These are phyloP conservation scores for Naumovozyma castellii DNA, from an alignment of 805 yeast genomes.

Conservation along the genomic window DNA sequence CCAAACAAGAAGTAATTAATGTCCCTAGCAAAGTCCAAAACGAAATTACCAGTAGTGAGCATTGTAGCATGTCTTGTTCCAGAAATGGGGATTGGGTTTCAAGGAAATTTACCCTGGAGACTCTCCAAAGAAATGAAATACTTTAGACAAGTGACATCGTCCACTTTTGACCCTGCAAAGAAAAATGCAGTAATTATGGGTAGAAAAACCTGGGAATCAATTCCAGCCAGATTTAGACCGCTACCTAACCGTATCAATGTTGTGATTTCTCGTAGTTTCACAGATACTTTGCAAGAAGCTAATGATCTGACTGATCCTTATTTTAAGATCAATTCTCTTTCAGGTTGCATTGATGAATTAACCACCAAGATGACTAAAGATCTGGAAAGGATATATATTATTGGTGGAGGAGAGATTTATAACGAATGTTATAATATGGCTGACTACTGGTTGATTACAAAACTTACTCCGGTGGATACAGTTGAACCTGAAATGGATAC, in stretches of 20 bases:
- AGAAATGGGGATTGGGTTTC: conserved; percentile 70
- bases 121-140: conserved; percentile 76
- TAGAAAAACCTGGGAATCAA: conserved; percentile 89
- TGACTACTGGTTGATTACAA: conserved; percentile 58
- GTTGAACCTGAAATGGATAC: conserved; percentile 55
- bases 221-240: conserved; percentile 78
- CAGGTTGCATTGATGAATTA: conserved; percentile 34
- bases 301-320: conserved; percentile 1
- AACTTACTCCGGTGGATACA: conserved; percentile 36
- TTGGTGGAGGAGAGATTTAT: conserved; percentile 91
- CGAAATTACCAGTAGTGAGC: conserved; percentile 45
- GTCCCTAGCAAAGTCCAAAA: no score
- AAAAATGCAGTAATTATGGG: conserved; percentile 90
- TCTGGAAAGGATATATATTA: conserved; percentile 60
- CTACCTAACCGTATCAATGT: conserved; percentile 66
- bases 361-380: conserved; percentile 5
- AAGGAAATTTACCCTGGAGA: conserved; percentile 83
- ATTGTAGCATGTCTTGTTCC: conserved; percentile 85
- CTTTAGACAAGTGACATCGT: conserved; percentile 64
- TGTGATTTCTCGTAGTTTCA: conserved; percentile 49
- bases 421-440: conserved; percentile 41
- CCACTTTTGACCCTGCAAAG: conserved; percentile 28
- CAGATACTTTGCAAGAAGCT: conserved; percentile 5
- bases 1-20: no score
- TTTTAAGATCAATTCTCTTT: conserved; percentile 34